Evolutionary conservation across 306 rosid genomes (phyloP), one percentile per base, ranked within the genome.

Genomic region (Cajanus cajan): DNA sequence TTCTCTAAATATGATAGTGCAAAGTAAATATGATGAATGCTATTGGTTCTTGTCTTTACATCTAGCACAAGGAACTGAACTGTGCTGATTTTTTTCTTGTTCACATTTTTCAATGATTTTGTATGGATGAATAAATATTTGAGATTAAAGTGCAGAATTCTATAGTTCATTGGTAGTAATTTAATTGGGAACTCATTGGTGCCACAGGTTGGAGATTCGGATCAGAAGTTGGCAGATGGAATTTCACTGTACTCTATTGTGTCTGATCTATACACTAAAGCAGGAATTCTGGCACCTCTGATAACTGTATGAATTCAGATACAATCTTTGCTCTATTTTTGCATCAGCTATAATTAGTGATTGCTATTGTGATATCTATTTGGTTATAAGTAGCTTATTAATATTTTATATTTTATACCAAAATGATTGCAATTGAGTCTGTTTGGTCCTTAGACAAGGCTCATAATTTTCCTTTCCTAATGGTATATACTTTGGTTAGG

Each of bases 171-270:
- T 72, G 34, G 21, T 72, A 37, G 37, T 54, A 19, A 37, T 8
- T 21, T 87, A 61, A 75, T 69, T 41, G 34, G 55, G 25, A 34
- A 77, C 25, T 85, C 59, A 4, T 45, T 74, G 79, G 68, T 88
- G 52, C 67, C 70, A 21, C 72, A 96, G 99, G 99, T 96, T 82
- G 99, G 99, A 81, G 99, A 96, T 40, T 96, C 99, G 36, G 96
- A 96, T 82, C 98, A 91, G 93, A 96, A 96, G 85, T 82, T 96
- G 87, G 94, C 99, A 50, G 99, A 96, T 80, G 99, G 99, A 82
- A 96, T 96, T 83, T 87, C 97, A 0, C 74, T 96, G 11, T 88
- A 1, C 72, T 86, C 98, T 1, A 83, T 96, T 78, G 87, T 44
- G 4, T 44, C 94, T 3, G 99, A 91, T 74, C 62, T 13, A 6